phyloP scores from a whole-genome alignment of 495 filamentous ascomycete species.

The Cercophora sp. region DNA sequence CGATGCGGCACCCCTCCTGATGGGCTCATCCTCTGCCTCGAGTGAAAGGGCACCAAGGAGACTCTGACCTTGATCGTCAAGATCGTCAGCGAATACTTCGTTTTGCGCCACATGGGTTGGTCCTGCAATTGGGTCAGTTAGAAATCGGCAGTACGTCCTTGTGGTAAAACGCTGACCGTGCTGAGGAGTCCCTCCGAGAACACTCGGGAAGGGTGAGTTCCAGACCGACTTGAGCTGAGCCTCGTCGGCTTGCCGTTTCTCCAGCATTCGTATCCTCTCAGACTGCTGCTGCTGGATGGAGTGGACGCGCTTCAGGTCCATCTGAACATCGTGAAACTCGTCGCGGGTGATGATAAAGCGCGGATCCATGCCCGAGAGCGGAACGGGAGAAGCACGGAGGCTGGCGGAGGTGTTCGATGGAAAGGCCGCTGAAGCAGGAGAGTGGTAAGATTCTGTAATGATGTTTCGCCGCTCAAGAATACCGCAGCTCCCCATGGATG shows the following conservation, averaged over 20 bases:
- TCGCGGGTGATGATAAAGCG: slow-evolving; percentile 52
- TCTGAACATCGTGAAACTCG: slow-evolving; percentile 82
- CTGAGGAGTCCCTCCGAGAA: slow-evolving; percentile 71
- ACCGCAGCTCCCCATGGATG: slow-evolving; percentile 5
- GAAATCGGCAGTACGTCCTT: background rate
- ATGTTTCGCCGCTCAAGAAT: background rate
- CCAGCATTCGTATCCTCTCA: slow-evolving; percentile 73
- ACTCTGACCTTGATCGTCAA: slow-evolving; percentile 72
- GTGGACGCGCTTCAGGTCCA: slow-evolving; percentile 81
- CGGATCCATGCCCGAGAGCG: slow-evolving; percentile 49
- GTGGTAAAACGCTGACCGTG: slow-evolving; percentile 57
- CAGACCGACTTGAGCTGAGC: slow-evolving; percentile 79
- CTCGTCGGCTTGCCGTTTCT: slow-evolving; percentile 78
- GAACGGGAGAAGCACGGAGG: background rate
- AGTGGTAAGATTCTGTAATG: background rate
- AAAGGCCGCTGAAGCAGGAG: background rate
- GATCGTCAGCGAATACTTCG: slow-evolving; percentile 58
- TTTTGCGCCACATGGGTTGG: slow-evolving; percentile 66
- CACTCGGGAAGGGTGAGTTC: slow-evolving; percentile 81
- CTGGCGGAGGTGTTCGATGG: background rate
- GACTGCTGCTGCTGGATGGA: slow-evolving; percentile 72
- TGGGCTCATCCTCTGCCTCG: slow-evolving; percentile 76
- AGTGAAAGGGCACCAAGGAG: slow-evolving; percentile 72
- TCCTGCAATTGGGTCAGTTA: slow-evolving; percentile 48
- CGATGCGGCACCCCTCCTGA: slow-evolving; percentile 74